A percentile compares a stretch with the other conserved stretches of the same genome.
Evolutionary conservation across 179 eudicot genomes (phyloP).

Genomic region (Vitellaria paradoxa): DNA sequence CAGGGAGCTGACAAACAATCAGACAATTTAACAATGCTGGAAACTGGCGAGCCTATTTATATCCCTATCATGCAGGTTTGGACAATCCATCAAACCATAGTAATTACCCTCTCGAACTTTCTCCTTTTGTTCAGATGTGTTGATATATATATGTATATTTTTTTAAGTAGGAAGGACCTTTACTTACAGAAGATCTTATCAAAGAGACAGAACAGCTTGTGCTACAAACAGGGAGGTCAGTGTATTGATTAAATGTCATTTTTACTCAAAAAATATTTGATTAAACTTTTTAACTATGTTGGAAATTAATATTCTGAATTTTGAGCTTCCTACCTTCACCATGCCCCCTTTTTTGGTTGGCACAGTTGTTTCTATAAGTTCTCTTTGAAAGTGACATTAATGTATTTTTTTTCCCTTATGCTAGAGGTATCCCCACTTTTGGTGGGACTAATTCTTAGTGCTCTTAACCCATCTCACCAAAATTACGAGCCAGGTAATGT

Average conservation of each 20-base stretch:
- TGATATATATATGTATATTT: neutral
- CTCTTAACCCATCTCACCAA: too few relatives aligned
- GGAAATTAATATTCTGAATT: neutral
- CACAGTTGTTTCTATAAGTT: neutral
- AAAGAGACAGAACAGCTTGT: conserved; percentile 89
- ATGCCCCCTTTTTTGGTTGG: neutral
- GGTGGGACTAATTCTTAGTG: too few relatives aligned
- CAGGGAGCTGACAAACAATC: conserved; percentile 61
- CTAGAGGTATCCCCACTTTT: too few relatives aligned
- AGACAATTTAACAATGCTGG: conserved; percentile 69
- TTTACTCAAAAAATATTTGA: neutral
- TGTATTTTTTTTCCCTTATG: too few relatives aligned
- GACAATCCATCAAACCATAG: conserved; percentile 8
- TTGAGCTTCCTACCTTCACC: neutral
- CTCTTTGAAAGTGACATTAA: neutral
- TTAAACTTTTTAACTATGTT: neutral
- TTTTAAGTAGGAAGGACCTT: conserved; percentile 70
- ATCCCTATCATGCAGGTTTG: conserved; percentile 86
- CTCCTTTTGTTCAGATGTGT: conserved; percentile 5
- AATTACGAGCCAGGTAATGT: too few relatives aligned
- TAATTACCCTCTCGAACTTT: conserved; percentile 8
- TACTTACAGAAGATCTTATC: conserved; percentile 87
- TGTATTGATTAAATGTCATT: conserved; percentile 8
- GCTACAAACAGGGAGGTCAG: conserved; percentile 87
- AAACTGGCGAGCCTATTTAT: conserved; percentile 87